A percentile compares a stretch with the other conserved stretches of the same genome.
Evolutionary conservation across 1,284 basidiomycete genomes (phyloP).

Genomic region (Leccinum fallax): DNA sequence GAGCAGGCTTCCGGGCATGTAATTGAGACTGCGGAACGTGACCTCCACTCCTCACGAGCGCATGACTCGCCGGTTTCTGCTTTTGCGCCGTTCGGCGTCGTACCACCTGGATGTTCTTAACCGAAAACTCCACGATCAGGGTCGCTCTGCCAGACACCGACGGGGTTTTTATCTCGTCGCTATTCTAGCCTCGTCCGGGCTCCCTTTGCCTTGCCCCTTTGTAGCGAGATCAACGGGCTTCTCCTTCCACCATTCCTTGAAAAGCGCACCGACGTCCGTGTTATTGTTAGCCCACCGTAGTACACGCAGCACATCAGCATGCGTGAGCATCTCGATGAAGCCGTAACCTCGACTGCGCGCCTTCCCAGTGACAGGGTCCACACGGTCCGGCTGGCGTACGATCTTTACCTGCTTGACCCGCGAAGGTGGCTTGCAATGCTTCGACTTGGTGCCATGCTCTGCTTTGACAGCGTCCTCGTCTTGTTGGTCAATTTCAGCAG

Average conservation of each 20-base stretch:
- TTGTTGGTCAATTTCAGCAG: slow-evolving; percentile 26
- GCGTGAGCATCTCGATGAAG: slow-evolving; percentile 89
- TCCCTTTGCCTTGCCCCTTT: slow-evolving; percentile 53
- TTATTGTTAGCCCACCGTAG: slow-evolving; percentile 96
- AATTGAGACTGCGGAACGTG: slow-evolving; percentile 10
- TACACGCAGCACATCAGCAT: slow-evolving; percentile 89
- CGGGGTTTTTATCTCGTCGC: slow-evolving; percentile 56
- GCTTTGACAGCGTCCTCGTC: slow-evolving; percentile 33
- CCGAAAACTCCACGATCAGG: slow-evolving; percentile 89
- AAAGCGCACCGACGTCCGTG: slow-evolving; percentile 59
- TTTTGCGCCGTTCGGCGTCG: slow-evolving; percentile 61
- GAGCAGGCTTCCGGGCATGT: slow-evolving; percentile 13
- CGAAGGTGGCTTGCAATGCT: slow-evolving; percentile 47
- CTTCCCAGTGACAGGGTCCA: slow-evolving; percentile 86
- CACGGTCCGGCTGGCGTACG: slow-evolving; percentile 82
- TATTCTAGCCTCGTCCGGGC: slow-evolving; percentile 49
- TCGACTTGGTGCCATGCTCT: slow-evolving; percentile 34
- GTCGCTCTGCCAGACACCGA: slow-evolving; percentile 56
- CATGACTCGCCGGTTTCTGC: slow-evolving; percentile 26
- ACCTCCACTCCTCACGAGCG: background rate
- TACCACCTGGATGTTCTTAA: slow-evolving; percentile 91
- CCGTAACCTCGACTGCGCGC: slow-evolving; percentile 94
- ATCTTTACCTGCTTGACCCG: slow-evolving; percentile 89
- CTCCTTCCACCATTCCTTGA: slow-evolving; percentile 82
- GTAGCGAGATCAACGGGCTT: slow-evolving; percentile 75